phyloP scores from a whole-genome alignment of 2,329 filamentous ascomycete species.

The Aschersonia sp. region DNA sequence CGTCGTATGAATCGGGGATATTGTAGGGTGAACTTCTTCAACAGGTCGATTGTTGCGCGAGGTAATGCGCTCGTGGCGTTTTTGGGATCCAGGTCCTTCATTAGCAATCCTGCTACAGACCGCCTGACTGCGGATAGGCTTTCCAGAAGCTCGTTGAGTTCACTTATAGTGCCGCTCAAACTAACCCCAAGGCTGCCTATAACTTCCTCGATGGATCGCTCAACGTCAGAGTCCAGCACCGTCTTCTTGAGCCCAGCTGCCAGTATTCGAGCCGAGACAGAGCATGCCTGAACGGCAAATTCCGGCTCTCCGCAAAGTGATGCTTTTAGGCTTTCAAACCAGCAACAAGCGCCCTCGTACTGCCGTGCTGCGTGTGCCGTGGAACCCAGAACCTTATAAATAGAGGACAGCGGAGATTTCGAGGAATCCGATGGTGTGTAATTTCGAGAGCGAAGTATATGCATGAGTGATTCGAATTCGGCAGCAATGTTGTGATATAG shows the following conservation, averaged over 20 bases:
- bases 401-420: slow-evolving; percentile 27
- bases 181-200: slow-evolving; percentile 41
- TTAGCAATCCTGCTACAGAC: slow-evolving; percentile 34
- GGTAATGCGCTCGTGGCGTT: slow-evolving; percentile 5
- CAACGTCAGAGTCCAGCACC: slow-evolving; percentile 19
- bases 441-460: slow-evolving; percentile 18
- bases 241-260: slow-evolving; percentile 36
- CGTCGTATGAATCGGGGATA: slow-evolving; percentile 45
- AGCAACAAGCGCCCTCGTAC: slow-evolving; percentile 37
- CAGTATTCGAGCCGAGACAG: slow-evolving; percentile 39
- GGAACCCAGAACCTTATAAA: slow-evolving; percentile 39
- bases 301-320: slow-evolving; percentile 23
- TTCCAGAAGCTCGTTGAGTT: slow-evolving; percentile 46
- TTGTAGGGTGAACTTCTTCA: slow-evolving; percentile 42
- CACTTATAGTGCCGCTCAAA: slow-evolving; percentile 41
- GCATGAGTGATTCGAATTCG: slow-evolving; percentile 16
- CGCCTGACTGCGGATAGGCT: slow-evolving; percentile 41
- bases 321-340: slow-evolving; percentile 32
- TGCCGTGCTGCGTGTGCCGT: slow-evolving; percentile 29
- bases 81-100: slow-evolving; percentile 11
- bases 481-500: slow-evolving; percentile 20
- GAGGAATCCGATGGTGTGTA: slow-evolving; percentile 20
- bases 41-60: slow-evolving; percentile 17
- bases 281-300: slow-evolving; percentile 34
- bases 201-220: slow-evolving; percentile 30